Evolutionary conservation across 2,329 filamentous ascomycete species (phyloP).

Genomic region (Sordariomycetes sp.): DNA sequence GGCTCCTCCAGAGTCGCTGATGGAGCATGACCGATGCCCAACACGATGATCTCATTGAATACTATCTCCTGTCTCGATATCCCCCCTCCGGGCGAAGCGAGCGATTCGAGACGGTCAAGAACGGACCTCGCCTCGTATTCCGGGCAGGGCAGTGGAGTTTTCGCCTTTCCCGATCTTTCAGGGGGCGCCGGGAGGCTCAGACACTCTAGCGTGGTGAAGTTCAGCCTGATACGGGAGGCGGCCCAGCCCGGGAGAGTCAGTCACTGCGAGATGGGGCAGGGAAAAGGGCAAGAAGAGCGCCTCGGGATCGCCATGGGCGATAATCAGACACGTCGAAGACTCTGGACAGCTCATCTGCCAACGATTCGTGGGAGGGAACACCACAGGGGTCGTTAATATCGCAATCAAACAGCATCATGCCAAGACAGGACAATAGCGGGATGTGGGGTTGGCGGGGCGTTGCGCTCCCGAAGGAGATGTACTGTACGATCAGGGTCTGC

Average conservation of each 20-base stretch:
- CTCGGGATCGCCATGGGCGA: not conserved
- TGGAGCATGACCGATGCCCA: not conserved
- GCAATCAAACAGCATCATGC: not conserved
- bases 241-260: not conserved
- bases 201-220: not conserved
- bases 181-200: too few relatives aligned
- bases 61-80: not conserved
- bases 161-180: too few relatives aligned
- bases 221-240: not conserved
- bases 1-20: not conserved
- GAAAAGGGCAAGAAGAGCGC: not conserved
- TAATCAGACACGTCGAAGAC: not conserved
- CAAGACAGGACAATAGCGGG: not conserved
- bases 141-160: not conserved
- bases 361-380: not conserved
- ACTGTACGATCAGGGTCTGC: not conserved
- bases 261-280: not conserved
- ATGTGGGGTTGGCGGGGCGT: not conserved
- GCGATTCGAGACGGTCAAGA: not conserved
- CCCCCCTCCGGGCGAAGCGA: not conserved
- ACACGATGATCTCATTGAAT: not conserved
- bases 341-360: not conserved
- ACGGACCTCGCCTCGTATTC: not conserved
- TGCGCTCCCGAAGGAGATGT: not conserved
- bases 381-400: not conserved